A percentile compares a stretch with the other conserved stretches of the same genome.
Evolutionary conservation across 768 basidiomycete genomes (phyloP).

Genomic region (Macrolepiota albuminosa): DNA sequence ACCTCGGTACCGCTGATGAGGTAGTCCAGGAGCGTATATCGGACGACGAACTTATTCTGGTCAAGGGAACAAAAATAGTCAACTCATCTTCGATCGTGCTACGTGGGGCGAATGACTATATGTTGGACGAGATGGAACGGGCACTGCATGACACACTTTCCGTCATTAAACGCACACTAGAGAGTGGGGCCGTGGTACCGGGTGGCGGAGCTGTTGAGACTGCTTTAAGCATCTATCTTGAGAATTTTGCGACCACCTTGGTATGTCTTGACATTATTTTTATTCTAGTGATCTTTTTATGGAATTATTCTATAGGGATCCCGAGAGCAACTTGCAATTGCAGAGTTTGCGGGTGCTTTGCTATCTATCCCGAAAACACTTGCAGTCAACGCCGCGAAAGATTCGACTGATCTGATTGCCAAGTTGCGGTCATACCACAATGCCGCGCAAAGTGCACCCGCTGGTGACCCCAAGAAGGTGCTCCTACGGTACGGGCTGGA

Average conservation of each 20-base stretch:
- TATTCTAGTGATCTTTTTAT: conserved; percentile 7
- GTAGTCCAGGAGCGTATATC: conserved; percentile 95
- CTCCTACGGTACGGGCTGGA: conserved; percentile 93
- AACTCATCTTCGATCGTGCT: conserved; percentile 90
- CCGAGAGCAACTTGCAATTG: conserved; percentile 96
- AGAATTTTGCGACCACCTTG: conserved; percentile 97
- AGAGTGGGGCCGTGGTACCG: conserved; percentile 93
- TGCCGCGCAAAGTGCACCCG: conserved; percentile 88
- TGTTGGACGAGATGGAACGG: conserved; percentile 99
- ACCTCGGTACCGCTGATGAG: conserved; percentile 91
- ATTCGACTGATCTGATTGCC: conserved; percentile 95
- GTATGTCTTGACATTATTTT: conserved; percentile 42
- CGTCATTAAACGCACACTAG: conserved; percentile 93
- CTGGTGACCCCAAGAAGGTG: conserved; percentile 86
- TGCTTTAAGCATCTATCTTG: conserved; percentile 93
- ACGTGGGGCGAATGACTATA: conserved; percentile 97
- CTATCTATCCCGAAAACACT: conserved; percentile 96
- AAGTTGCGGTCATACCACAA: conserved; percentile 97
- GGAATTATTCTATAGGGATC: conserved; percentile 63
- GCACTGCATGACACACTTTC: conserved; percentile 92
- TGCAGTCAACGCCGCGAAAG: conserved; percentile 97
- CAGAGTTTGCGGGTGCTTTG: conserved; percentile 93
- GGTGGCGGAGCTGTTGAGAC: conserved; percentile 98
- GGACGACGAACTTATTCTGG: conserved; percentile 95
- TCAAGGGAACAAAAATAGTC: conserved; percentile 98